A percentile compares a stretch with the other conserved stretches of the same genome.
Evolutionary conservation across 1,284 basidiomycete genomes (phyloP).

Genomic region (Moesziomyces aphidis): DNA sequence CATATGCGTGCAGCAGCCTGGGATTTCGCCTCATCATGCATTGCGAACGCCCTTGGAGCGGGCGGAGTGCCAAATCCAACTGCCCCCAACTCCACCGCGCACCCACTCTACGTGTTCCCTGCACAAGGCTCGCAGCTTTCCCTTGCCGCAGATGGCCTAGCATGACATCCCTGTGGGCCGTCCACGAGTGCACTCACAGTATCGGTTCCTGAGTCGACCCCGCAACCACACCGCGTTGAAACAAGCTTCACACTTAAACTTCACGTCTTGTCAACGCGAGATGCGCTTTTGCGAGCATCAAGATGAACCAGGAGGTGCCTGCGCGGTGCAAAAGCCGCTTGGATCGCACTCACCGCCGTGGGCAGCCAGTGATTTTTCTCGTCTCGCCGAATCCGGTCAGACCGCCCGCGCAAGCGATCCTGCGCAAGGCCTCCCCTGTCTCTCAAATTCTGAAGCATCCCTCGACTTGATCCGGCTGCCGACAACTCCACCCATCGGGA

Average conservation of each 20-base stretch:
- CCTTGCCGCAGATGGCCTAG: background rate
- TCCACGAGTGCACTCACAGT: too few relatives aligned
- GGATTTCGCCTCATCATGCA: slow-evolving; percentile 1
- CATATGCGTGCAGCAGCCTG: background rate
- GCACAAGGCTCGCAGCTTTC: slow-evolving; percentile 7
- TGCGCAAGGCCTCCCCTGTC: background rate
- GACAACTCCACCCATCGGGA: too few relatives aligned
- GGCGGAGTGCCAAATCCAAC: background rate
- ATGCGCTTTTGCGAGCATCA: too few relatives aligned
- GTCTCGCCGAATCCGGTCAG: background rate
- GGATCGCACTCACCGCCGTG: too few relatives aligned
- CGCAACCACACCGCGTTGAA: too few relatives aligned
- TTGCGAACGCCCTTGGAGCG: background rate
- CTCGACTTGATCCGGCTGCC: too few relatives aligned
- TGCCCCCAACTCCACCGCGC: background rate
- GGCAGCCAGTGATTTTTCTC: background rate
- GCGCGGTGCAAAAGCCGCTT: too few relatives aligned
- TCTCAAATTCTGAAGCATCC: background rate
- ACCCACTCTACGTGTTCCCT: background rate
- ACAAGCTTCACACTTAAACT: too few relatives aligned
- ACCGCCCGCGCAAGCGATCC: background rate
- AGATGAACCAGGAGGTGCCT: too few relatives aligned
- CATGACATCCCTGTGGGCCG: background rate
- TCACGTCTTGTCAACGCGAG: too few relatives aligned
- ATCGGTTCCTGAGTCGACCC: background rate